Evolutionary conservation across 1,284 basidiomycete species (phyloP).

Genomic region (Erythrobasidium hasegawianum): DNA sequence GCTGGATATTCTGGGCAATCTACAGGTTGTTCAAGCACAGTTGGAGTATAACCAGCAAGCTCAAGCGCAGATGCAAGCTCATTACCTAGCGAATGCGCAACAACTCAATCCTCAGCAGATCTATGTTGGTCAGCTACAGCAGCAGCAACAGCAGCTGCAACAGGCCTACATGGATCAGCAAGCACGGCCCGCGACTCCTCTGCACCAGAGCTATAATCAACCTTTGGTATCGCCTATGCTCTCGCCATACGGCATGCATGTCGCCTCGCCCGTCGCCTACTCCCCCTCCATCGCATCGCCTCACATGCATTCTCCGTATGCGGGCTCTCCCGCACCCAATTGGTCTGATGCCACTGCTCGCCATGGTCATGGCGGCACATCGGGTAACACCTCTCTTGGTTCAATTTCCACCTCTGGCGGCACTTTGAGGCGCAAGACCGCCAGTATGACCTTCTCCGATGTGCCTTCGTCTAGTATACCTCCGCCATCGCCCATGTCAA

Average conservation of each 20-base stretch:
- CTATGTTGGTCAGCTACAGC: neutral
- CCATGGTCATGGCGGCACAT: no score
- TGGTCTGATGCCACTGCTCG: no score
- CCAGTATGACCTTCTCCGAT: no score
- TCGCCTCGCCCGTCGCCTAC: neutral
- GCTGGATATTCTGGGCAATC: slow-evolving; percentile 3
- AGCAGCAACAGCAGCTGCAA: slow-evolving; percentile 2
- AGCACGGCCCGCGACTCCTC: neutral
- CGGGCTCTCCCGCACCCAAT: no score
- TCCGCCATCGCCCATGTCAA: no score
- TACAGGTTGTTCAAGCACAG: slow-evolving; percentile 25
- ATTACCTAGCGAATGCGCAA: slow-evolving; percentile 1
- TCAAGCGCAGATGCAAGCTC: slow-evolving; percentile 14
- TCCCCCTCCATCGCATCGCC: neutral
- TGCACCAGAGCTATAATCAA: no score
- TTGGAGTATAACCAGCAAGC: slow-evolving; percentile 27
- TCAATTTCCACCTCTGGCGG: no score
- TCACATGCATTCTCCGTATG: neutral
- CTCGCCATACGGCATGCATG: neutral
- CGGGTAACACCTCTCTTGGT: no score
- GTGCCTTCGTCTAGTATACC: no score
- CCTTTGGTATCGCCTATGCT: no score
- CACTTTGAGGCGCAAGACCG: no score
- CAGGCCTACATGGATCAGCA: neutral
- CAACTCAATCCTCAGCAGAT: neutral